Evolutionary conservation across 345 rosid genomes (phyloP).

Genomic region (Excoecaria agallocha): DNA sequence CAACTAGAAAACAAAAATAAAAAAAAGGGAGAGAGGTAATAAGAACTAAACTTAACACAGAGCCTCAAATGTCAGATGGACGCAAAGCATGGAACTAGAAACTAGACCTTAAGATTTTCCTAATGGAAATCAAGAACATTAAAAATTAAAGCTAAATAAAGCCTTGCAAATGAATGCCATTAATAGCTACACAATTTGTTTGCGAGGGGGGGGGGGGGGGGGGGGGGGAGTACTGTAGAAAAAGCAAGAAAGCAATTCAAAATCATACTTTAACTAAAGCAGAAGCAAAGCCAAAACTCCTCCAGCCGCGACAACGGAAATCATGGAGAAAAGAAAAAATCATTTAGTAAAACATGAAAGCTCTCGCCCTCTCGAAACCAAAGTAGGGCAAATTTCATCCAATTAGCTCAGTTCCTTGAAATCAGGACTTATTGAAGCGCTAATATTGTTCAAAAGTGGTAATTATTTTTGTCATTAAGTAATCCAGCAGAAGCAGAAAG

Average conservation of each 20-base stretch:
- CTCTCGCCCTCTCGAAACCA: neutral
- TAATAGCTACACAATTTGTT: conserved; percentile 21
- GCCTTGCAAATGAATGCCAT: conserved; percentile 38
- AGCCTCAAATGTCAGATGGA: neutral
- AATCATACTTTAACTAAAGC: conserved; percentile 38
- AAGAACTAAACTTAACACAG: neutral
- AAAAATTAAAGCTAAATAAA: conserved; percentile 11
- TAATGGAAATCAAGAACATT: neutral
- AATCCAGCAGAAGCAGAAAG: neutral
- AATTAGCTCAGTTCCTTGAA: neutral
- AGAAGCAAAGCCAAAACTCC: conserved; percentile 11
- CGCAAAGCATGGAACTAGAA: neutral
- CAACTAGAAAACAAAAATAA: neutral
- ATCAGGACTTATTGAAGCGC: neutral
- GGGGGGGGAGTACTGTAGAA: conserved; percentile 32
- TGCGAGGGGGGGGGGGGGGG: too few relatives aligned
- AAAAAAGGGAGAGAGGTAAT: neutral
- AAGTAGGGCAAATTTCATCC: neutral
- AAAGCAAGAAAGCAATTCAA: conserved; percentile 35
- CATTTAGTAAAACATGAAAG: neutral
- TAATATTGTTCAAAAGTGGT: neutral
- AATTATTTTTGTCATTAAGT: neutral
- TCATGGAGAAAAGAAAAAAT: neutral
- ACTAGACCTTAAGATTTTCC: neutral
- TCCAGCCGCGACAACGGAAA: conserved; percentile 16